Conservation (phyloP, 2,329 filamentous ascomycete species). For the Cladosporium austrohemisphaericum region DNA sequence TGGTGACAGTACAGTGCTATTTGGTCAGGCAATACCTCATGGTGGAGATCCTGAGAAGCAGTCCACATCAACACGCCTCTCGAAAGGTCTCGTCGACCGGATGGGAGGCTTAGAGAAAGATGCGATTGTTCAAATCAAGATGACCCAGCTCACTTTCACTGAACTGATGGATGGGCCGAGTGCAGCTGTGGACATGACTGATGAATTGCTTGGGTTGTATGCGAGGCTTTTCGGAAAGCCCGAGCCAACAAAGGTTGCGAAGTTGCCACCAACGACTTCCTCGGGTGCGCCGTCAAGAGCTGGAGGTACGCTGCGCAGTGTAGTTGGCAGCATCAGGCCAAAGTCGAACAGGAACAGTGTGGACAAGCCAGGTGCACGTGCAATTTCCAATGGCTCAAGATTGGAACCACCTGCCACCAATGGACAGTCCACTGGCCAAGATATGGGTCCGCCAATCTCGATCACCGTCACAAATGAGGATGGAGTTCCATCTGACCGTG, state of each 20-base stretch:
- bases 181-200: constrained; percentile 80
- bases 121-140: constrained; percentile 86
- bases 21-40: constrained; percentile 33
- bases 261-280: constrained; percentile 49
- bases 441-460: constrained; percentile 52
- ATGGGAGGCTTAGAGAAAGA: constrained; percentile 84
- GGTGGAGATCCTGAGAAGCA: constrained; percentile 21
- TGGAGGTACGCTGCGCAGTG: constrained; percentile 41
- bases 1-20: constrained; percentile 61
- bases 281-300: constrained; percentile 24
- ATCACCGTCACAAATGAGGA: constrained; percentile 74
- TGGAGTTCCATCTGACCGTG: constrained; percentile 32
- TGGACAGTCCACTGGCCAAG: constrained; percentile 15
- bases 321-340: constrained; percentile 70
- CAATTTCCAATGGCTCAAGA: not conserved
- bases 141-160: constrained; percentile 82
- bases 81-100: constrained; percentile 62
- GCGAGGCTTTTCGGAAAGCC: constrained; percentile 71
- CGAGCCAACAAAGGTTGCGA: constrained; percentile 38
- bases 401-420: not conserved
- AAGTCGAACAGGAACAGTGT: constrained; percentile 37
- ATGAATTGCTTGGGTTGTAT: constrained; percentile 80
- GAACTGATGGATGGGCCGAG: constrained; percentile 81
- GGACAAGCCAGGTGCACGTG: not conserved
- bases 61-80: constrained; percentile 13